These are phyloP conservation scores for Peronospora destructor DNA, from an alignment of 352 stramenopile species.

Conservation along the genomic window DNA sequence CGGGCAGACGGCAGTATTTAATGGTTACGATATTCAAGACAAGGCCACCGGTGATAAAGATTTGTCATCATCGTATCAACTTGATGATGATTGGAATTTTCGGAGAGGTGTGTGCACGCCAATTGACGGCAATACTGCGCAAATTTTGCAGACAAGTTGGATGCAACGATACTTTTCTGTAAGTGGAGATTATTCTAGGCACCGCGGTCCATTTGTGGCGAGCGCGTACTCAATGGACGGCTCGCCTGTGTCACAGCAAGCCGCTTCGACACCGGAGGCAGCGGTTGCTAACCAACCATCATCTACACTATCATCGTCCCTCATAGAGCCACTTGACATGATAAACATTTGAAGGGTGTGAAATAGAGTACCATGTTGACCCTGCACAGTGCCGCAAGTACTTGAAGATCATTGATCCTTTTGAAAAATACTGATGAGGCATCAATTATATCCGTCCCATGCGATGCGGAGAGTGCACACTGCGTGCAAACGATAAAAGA, in stretches of 20 bases:
- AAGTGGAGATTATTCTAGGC: conserved; percentile 31
- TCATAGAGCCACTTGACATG: conserved; percentile 11
- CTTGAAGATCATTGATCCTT: no score
- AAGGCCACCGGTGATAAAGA: not conserved
- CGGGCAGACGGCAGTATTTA: conserved; percentile 41
- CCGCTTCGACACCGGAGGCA: not conserved
- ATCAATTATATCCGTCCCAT: no score
- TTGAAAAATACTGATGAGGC: no score
- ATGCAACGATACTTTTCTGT: conserved; percentile 38
- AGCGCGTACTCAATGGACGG: not conserved
- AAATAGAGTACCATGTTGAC: not conserved
- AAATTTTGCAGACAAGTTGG: conserved; percentile 45
- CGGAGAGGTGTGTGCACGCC: conserved; percentile 19
- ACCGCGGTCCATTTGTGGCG: conserved; percentile 31
- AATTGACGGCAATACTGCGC: conserved; percentile 50
- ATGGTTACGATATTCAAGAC: conserved; percentile 9
- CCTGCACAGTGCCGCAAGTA: no score
- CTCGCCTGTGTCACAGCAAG: not conserved
- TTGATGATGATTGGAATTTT: conserved; percentile 40
- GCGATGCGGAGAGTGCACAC: no score
- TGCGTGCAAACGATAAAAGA: no score
- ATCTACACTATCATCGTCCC: not conserved
- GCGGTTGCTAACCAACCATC: not conserved
- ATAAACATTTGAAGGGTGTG: conserved; percentile 13
- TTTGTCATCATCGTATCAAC: conserved; percentile 14